A percentile compares a stretch with the other conserved stretches of the same genome.
phyloP scores from a whole-genome alignment of 257 asterid genomes.

The Ajuga chamaepitys region DNA sequence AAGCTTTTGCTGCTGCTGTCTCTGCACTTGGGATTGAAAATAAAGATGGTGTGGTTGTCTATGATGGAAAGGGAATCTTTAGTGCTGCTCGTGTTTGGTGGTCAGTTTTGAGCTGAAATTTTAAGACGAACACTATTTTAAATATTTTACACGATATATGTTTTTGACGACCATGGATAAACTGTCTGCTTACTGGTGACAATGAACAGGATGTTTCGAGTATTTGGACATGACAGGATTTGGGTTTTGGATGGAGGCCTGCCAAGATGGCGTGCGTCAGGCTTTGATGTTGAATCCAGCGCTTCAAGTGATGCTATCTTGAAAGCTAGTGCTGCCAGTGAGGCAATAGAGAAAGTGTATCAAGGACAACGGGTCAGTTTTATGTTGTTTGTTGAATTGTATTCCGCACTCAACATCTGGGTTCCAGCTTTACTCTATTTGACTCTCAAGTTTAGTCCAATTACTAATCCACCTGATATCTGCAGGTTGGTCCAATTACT shows the following conservation, averaged over 20 bases:
- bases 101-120: slow-evolving; percentile 37
- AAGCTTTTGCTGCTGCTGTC: slow-evolving; percentile 96
- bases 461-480: slow-evolving; percentile 7
- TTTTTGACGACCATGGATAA: background rate
- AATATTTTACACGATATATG: background rate
- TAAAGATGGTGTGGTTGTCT: slow-evolving; percentile 81
- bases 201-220: slow-evolving; percentile 91
- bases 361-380: slow-evolving; percentile 51
- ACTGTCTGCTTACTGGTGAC: slow-evolving; percentile 7
- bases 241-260: slow-evolving; percentile 97
- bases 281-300: slow-evolving; percentile 80
- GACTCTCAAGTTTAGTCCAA: background rate
- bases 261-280: slow-evolving; percentile 94
- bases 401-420: background rate
- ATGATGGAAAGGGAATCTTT: slow-evolving; percentile 97
- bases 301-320: slow-evolving; percentile 91
- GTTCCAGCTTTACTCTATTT: background rate
- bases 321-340: slow-evolving; percentile 99
- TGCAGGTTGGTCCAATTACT: slow-evolving; percentile 85
- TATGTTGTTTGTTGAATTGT: background rate
- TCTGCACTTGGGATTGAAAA: slow-evolving; percentile 95
- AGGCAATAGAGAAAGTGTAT: slow-evolving; percentile 89
- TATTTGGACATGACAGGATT: slow-evolving; percentile 83
- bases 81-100: slow-evolving; percentile 99
- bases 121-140: background rate